Base-by-base conservation (phyloP, 495 filamentous ascomycete species). In the Symbiotaphrina buchneri region DNA sequence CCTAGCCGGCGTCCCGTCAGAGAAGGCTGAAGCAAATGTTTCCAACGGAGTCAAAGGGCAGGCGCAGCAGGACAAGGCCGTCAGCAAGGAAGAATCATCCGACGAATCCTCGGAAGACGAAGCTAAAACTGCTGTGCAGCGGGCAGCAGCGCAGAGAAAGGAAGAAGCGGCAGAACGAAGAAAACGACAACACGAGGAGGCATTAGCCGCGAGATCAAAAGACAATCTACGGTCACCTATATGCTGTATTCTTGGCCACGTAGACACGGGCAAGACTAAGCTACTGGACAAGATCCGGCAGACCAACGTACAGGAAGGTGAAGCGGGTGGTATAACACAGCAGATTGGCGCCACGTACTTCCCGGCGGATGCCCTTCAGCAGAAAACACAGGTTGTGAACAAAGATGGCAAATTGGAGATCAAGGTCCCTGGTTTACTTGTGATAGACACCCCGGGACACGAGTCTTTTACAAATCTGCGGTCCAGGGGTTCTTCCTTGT, bases 311-410 rank as follows among this genome's bases (percentile, higher is more conserved):
- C 90, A 99, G 49, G 90, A 95, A 54, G 90, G 90, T 37, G 90
- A 99, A 71, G 90, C 90, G 23, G 90, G 90, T 57, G 90, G 90
- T 74, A 99, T 99, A 44, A 99, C 90, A 10, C 90, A 99, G 56
- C 90, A 99, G 54, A 99, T 99, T 48, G 90, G 90, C 70, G 90
- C 90, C 27, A 99, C 90, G 10, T 99, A 95, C 56, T 99, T 99
- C 68, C 90, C 90, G 13, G 81, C 85, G 33, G 87, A 95, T 32
- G 79, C 90, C 32, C 68, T 99, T 47, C 59, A 65, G 49, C 67
- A 76, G 44, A 99, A 99, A 66, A 94, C 84, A 5, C 58, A 59
- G 15, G 87, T 95, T 7, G 79, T 99, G 41, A 95, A 99, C 58
- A 58, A 67, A 44, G 84, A 94, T 39, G 72, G 73, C 41, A 63